phyloP scores from a whole-genome alignment of 1,284 basidiomycete species.

The Cryptococcus sp. region DNA sequence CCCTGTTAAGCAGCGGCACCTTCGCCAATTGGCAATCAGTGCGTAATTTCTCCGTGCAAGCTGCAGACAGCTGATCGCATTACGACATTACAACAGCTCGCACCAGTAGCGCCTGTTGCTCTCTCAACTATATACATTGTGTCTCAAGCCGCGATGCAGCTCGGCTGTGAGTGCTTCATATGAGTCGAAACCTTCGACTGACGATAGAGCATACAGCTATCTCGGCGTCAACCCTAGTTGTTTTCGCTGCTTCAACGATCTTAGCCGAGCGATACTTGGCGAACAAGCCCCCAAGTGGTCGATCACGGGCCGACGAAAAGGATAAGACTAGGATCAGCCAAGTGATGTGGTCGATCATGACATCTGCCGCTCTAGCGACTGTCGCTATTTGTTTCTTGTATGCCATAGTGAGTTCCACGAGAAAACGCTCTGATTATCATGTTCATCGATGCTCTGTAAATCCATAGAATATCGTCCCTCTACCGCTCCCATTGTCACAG shows the following conservation, averaged over 20 bases:
- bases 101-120: slow-evolving; percentile 9
- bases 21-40: slow-evolving; percentile 6
- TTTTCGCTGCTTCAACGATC: slow-evolving; percentile 13
- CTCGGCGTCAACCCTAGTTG: neutral
- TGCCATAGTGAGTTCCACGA: slow-evolving; percentile 13
- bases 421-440: neutral
- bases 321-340: neutral
- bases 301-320: slow-evolving; percentile 7
- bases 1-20: neutral
- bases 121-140: neutral
- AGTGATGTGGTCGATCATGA: slow-evolving; percentile 1
- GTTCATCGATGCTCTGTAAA: neutral
- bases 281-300: neutral
- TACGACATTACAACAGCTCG: neutral
- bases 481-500: slow-evolving; percentile 15
- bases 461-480: slow-evolving; percentile 17
- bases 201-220: slow-evolving; percentile 1
- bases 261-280: slow-evolving; percentile 8
- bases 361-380: slow-evolving; percentile 9
- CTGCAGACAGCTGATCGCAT: neutral
- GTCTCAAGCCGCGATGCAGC: slow-evolving; percentile 1
- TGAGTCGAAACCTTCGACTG: neutral
- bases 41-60: neutral
- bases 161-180: neutral
- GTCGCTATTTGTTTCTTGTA: slow-evolving; percentile 9